Base-by-base conservation (phyloP, 2,329 filamentous ascomycete species). In the Scytalidium lignicola region DNA sequence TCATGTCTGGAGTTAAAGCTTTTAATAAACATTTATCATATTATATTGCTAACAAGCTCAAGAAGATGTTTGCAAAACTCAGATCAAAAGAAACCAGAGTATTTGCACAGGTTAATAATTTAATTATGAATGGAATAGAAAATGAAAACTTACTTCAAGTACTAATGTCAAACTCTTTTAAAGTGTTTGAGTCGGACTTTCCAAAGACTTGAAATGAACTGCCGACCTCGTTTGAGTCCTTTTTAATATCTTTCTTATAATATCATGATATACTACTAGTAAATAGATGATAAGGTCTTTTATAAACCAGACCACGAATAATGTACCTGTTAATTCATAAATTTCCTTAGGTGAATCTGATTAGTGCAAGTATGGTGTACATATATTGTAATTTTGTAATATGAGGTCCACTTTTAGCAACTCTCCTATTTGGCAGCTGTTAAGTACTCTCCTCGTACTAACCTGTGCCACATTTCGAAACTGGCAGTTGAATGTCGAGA, bases 11-110 rank as follows among this genome's bases (percentile, higher is more conserved):
- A 20, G 57, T 58, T 5, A 58, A 62, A 23, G 64, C 65, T 3
- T 64, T 63, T 3, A 64, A 70, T 6, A 56, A 65, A n/a, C 66
- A 69, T 50, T 56, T 70, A 7, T 54, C 68, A 18, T 60, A 63
- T 46, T 66, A 69, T 46, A 69, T 68, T n/a, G 66, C 66, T 3
- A 58, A 47, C 4, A 67, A 66, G 0, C 53, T 70, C 1, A 60
- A 61, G 40, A 67, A 67, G 54, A 67, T 70, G 66, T 53, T 69
- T 21, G 53, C 39, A 20, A 42, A 41, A 21, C 46, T 50, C 22
- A 46, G 32, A 8, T 40, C 32, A 18, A 41, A 20, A 26, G 43
- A 50, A 19, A 43, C 21, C 32, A 22, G 43, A 8, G 43, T 37
- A 13, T 13, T 13, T n/a, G n/a, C 32, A 17, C 32, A 37, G 32